phyloP scores from a whole-genome alignment of 805 yeast genomes.

The Nakazawaea molendinolei region DNA sequence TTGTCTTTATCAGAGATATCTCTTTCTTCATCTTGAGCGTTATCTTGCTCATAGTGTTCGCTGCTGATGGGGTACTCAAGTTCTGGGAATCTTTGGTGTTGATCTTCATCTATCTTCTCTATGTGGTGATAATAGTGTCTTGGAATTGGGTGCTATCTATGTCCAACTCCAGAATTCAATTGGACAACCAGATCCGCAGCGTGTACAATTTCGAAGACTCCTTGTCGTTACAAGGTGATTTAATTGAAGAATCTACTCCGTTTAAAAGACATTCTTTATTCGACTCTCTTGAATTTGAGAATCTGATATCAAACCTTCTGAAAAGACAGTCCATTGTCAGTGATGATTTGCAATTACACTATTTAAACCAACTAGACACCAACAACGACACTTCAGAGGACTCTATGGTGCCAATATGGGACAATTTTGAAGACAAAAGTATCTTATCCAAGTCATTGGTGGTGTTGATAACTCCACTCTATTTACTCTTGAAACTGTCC shows the following conservation, averaged over 20 bases:
- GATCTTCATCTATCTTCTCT: slow-evolving; percentile 48
- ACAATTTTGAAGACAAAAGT: background rate
- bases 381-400: background rate
- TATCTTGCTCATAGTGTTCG: slow-evolving; percentile 37
- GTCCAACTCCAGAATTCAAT: slow-evolving; percentile 7
- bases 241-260: background rate
- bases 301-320: slow-evolving; percentile 12
- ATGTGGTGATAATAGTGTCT: slow-evolving; percentile 45
- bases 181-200: slow-evolving; percentile 21
- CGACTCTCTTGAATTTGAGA: slow-evolving; percentile 14
- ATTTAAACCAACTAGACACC: background rate
- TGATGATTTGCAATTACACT: too few species aligned
- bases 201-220: slow-evolving; percentile 15
- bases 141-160: slow-evolving; percentile 31
- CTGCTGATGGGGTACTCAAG: slow-evolving; percentile 47
- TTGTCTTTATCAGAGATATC: slow-evolving; percentile 56
- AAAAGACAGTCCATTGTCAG: slow-evolving; percentile 2
- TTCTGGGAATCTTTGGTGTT: slow-evolving; percentile 49
- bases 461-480: background rate
- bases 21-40: slow-evolving; percentile 50
- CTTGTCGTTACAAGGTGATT: background rate
- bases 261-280: slow-evolving; percentile 12
- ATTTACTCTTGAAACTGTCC: background rate
- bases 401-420: background rate
- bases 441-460: background rate